Evolutionary conservation across 371 early-diverging fungal species (phyloP).

Genomic region (Apophysomyces sp.): DNA sequence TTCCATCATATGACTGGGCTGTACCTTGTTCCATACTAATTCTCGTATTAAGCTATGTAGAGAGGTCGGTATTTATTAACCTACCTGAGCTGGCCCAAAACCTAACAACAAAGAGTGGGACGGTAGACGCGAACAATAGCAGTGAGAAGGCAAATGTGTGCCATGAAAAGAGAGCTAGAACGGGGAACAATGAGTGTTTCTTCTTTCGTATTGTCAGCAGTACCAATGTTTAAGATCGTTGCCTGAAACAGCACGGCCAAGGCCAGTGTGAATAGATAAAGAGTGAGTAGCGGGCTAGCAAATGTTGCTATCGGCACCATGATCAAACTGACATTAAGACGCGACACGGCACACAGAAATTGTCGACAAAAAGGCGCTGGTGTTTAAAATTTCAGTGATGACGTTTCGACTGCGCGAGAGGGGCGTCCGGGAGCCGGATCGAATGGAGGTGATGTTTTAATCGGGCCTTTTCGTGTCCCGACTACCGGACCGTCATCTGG

Average conservation of each 20-base stretch:
- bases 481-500: neutral
- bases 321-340: neutral
- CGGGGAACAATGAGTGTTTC: neutral
- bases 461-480: neutral
- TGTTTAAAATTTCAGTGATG: neutral
- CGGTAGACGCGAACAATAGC: neutral
- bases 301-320: conserved; percentile 1
- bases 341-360: neutral
- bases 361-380: neutral
- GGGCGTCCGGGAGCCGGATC: too few species aligned
- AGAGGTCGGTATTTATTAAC: neutral
- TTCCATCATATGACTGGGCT: neutral
- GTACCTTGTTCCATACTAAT: neutral
- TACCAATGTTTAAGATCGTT: neutral
- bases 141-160: neutral
- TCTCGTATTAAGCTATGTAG: neutral
- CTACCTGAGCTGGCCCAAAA: neutral
- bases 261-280: neutral
- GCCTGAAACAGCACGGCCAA: neutral
- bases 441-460: neutral
- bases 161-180: neutral
- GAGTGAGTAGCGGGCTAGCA: neutral
- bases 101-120: neutral
- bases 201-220: neutral
- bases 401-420: too few species aligned